These are phyloP conservation scores for Mimosa pudica DNA, from an alignment of 306 rosid species.

Conservation along the genomic window DNA sequence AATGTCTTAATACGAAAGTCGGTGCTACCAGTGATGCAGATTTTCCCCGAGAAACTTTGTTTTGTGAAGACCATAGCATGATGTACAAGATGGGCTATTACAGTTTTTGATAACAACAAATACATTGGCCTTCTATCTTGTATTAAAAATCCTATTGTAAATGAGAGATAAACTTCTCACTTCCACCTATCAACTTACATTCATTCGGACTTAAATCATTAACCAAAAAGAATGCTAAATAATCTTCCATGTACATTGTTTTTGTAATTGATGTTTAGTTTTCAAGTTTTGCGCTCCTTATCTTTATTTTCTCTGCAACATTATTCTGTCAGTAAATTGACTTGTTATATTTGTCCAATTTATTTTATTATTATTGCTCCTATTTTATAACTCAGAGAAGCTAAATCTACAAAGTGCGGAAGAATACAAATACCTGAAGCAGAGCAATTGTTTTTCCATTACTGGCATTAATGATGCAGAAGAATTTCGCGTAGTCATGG, in stretches of 20 bases:
- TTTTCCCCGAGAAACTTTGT: neutral
- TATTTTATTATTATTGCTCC: slow-evolving; percentile 29
- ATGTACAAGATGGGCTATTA: neutral
- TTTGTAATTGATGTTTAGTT: neutral
- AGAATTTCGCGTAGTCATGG: slow-evolving; percentile 79
- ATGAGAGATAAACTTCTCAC: neutral
- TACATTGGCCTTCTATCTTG: neutral
- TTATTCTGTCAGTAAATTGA: slow-evolving; percentile 3
- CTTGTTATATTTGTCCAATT: slow-evolving; percentile 24
- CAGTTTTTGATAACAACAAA: neutral
- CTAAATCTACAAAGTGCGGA: slow-evolving; percentile 72
- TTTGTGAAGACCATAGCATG: neutral
- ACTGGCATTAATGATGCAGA: slow-evolving; percentile 83
- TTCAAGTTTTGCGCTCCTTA: slow-evolving; percentile 15
- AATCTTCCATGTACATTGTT: neutral
- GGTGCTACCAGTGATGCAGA: neutral
- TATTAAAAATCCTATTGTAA: neutral
- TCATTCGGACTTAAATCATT: neutral
- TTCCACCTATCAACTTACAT: neutral
- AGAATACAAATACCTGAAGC: slow-evolving; percentile 84
- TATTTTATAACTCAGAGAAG: slow-evolving; percentile 61
- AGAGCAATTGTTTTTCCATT: slow-evolving; percentile 86
- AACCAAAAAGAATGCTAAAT: neutral
- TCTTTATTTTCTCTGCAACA: slow-evolving; percentile 3
- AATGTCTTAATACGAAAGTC: neutral